phyloP scores from a whole-genome alignment of 768 basidiomycete species.

The Amanita fuliginea region DNA sequence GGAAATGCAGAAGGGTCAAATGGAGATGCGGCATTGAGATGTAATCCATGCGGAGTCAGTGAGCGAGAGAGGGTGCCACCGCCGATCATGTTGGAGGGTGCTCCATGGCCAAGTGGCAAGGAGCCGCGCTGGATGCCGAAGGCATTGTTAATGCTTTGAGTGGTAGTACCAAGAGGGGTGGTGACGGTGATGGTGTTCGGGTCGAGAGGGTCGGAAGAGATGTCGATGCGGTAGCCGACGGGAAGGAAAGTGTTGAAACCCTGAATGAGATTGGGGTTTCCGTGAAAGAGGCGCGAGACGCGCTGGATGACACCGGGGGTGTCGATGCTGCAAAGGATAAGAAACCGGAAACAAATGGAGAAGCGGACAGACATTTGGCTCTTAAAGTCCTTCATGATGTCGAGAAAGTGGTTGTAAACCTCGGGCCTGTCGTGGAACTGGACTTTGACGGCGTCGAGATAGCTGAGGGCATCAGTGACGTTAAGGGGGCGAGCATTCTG shows the following conservation, averaged over 20 bases:
- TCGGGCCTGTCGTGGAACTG: constrained; percentile 87
- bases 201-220: constrained; percentile 59
- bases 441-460: constrained; percentile 89
- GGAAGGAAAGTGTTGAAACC: constrained; percentile 98
- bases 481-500: constrained; percentile 58
- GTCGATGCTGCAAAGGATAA: constrained; percentile 60
- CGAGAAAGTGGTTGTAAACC: constrained; percentile 89
- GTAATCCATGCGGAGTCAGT: constrained; percentile 40
- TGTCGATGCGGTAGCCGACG: constrained; percentile 87
- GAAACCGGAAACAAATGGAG: constrained; percentile 10
- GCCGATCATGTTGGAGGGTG: constrained; percentile 18
- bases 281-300: constrained; percentile 86
- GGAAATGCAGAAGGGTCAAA: constrained; percentile 31
- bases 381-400: constrained; percentile 99
- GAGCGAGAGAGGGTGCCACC: constrained; percentile 39
- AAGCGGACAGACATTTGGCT: constrained; percentile 63
- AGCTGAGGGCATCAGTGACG: constrained; percentile 87
- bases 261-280: constrained; percentile 83
- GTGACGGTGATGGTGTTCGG: constrained; percentile 73
- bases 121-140: constrained; percentile 14
- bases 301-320: constrained; percentile 96
- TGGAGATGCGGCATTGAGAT: constrained; percentile 22
- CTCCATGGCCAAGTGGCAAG: constrained; percentile 16
- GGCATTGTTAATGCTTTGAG: constrained; percentile 46
- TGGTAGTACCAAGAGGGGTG: constrained; percentile 64